These are phyloP conservation scores for Aristolochia californica DNA, from an alignment of 164 flowering plant genomes.

Conservation along the genomic window DNA sequence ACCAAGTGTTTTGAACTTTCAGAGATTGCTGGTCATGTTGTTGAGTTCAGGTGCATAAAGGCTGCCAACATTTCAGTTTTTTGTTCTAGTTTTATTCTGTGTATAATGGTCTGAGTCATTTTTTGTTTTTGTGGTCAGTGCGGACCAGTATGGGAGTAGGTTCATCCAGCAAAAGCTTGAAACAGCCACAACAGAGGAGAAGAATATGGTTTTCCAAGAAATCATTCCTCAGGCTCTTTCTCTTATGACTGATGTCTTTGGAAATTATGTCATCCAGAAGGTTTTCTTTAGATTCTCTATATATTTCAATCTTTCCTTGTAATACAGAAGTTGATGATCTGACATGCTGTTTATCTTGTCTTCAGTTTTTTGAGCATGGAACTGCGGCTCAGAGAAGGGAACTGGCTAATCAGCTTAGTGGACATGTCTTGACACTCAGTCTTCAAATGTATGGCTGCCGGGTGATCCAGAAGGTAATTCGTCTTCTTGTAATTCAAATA, in stretches of 20 bases:
- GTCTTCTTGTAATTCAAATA: not conserved
- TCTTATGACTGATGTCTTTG: slow-evolving; percentile 97
- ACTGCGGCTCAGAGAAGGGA: slow-evolving; percentile 59
- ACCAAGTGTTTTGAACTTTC: slow-evolving; percentile 79
- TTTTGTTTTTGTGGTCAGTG: slow-evolving; percentile 34
- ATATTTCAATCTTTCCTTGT: not conserved
- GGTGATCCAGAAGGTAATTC: slow-evolving; percentile 74
- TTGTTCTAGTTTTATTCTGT: not conserved
- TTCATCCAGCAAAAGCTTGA: slow-evolving; percentile 98
- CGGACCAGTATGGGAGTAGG: slow-evolving; percentile 97
- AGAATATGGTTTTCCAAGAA: slow-evolving; percentile 76
- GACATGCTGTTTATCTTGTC: slow-evolving; percentile 4
- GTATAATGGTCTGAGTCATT: not conserved
- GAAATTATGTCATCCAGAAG: slow-evolving; percentile 98
- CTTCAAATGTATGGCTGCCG: slow-evolving; percentile 95
- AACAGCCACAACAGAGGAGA: slow-evolving; percentile 79
- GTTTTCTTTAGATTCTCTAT: slow-evolving; percentile 19
- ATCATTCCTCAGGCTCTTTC: slow-evolving; percentile 85
- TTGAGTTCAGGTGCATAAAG: slow-evolving; percentile 68
- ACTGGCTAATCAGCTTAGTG: slow-evolving; percentile 59
- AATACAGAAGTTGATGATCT: not conserved
- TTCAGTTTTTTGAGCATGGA: slow-evolving; percentile 88
- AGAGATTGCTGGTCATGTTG: slow-evolving; percentile 86
- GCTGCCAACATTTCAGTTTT: not conserved
- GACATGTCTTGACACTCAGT: slow-evolving; percentile 65